These are phyloP conservation scores for Talaromyces sp. DNA, from an alignment of 2,329 filamentous ascomycete genomes.

Conservation along the genomic window DNA sequence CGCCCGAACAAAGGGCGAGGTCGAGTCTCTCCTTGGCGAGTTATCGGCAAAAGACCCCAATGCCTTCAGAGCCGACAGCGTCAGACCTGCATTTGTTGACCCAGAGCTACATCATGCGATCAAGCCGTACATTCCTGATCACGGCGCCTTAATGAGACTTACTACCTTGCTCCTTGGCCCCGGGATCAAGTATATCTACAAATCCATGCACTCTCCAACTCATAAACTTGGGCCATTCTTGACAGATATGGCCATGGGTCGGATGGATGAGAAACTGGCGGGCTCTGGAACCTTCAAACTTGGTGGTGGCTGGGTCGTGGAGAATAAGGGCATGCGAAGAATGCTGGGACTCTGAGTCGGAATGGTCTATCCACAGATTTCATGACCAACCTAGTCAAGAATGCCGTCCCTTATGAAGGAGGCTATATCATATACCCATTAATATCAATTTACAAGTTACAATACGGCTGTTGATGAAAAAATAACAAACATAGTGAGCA, in stretches of 20 bases:
- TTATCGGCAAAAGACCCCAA: slow-evolving; percentile 46
- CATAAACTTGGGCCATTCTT: slow-evolving; percentile 52
- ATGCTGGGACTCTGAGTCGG: slow-evolving; percentile 17
- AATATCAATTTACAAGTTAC: too few relatives aligned
- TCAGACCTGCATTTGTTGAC: slow-evolving; percentile 66
- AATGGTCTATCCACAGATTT: too few relatives aligned
- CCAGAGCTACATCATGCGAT: slow-evolving; percentile 12
- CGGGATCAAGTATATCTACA: slow-evolving; percentile 22
- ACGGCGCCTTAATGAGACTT: slow-evolving; percentile 31
- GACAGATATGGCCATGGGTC: slow-evolving; percentile 48
- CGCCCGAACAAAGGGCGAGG: slow-evolving; percentile 67
- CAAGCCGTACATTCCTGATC: slow-evolving; percentile 36
- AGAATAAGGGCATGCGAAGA: slow-evolving; percentile 19
- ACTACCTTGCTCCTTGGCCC: slow-evolving; percentile 24
- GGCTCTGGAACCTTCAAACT: slow-evolving; percentile 15
- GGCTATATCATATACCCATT: too few relatives aligned
- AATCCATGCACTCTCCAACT: slow-evolving; percentile 44
- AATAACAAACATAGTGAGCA: too few relatives aligned
- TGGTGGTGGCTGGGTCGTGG: slow-evolving; percentile 18
- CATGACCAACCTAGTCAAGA: too few relatives aligned
- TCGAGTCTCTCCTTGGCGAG: slow-evolving; percentile 62
- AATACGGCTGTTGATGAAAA: too few relatives aligned
- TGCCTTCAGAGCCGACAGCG: slow-evolving; percentile 57
- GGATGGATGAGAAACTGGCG: slow-evolving; percentile 12
- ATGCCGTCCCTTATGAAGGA: too few relatives aligned